Conservation (phyloP, 2,329 filamentous ascomycete genomes). For the Blastomyces emzantsi region DNA sequence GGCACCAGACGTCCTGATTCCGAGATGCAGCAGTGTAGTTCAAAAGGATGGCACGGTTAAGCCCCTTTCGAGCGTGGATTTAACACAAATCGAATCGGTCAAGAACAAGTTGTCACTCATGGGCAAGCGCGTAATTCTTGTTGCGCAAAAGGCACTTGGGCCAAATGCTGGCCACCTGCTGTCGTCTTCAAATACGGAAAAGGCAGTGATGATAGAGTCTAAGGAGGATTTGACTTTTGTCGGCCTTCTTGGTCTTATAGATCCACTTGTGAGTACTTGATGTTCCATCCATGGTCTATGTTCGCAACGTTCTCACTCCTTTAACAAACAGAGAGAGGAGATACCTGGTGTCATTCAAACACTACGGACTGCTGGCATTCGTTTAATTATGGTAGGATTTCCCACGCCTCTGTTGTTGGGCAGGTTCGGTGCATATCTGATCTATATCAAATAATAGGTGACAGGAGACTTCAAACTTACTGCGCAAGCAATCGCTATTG, state of each 20-base stretch:
- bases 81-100: slow-evolving; percentile 44
- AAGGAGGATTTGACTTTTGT: slow-evolving; percentile 44
- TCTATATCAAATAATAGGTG: slow-evolving; percentile 35
- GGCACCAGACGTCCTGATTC: slow-evolving; percentile 63
- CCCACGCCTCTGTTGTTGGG: neutral
- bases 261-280: slow-evolving; percentile 39
- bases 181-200: slow-evolving; percentile 45
- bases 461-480: slow-evolving; percentile 72
- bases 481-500: slow-evolving; percentile 60
- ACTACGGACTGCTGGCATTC: slow-evolving; percentile 59
- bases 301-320: neutral
- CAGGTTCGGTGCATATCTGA: neutral
- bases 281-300: neutral
- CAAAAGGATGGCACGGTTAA: slow-evolving; percentile 47
- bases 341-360: slow-evolving; percentile 52
- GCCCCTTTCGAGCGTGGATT: slow-evolving; percentile 40
- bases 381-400: slow-evolving; percentile 60
- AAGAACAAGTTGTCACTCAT: slow-evolving; percentile 62
- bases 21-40: slow-evolving; percentile 51
- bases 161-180: slow-evolving; percentile 41
- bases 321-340: slow-evolving; percentile 38
- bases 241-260: slow-evolving; percentile 51
- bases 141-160: slow-evolving; percentile 53
- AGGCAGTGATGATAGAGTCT: slow-evolving; percentile 48
- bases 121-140: slow-evolving; percentile 58